Base-by-base conservation (phyloP, 768 basidiomycete genomes). In the Podaxis mareebaensis region DNA sequence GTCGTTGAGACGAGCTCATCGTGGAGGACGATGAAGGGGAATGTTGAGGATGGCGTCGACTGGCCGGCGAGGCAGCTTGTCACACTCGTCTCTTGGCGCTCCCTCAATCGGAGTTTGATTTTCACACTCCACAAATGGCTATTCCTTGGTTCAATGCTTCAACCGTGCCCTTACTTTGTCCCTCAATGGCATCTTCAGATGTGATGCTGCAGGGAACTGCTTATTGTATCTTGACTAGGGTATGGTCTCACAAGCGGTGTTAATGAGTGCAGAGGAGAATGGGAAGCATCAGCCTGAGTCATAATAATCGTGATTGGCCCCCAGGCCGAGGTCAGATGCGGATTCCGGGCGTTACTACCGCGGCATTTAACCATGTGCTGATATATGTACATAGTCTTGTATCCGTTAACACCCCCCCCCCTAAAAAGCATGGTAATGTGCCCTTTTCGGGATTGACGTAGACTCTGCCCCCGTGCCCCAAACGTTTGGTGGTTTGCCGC, bases 1-100 rank as follows among this genome's bases (percentile, higher is more conserved):
- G 92, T 61, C 89, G 85, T 72, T 80, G 81, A 71, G 78, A 80
- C 68, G 82, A 78, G 77, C 79, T 86, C 88, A 89, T 91, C 71
- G 69, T 56, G 67, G 66, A 69, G 64, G 69, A 67, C 61, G 63
- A 61, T 60, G 66, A 62, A 67, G 65, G 68, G 58, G 56, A 65
- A 69, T 67, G 70, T 59, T 59, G 30, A 54, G 60, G 66, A 42
- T 58, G 65, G 57, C 61, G 59, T 64, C 39, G 24, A 55, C 46
- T 57, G 26, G 49, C 49, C 6, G 39, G 59, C 22, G 42, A 53
- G 57, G 53, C 53, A 57, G 11, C 56, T 39, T 53, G 53, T 42
- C 66, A 60, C 58, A 49, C 61, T 49, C 54, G 64, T 54, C 60
- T 36, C 36, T 53, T 48, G 60, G 65, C 65, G 61, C 61, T 52